These are phyloP conservation scores for Hortaea sp. DNA, from an alignment of 2,329 filamentous ascomycete genomes.

Conservation along the genomic window DNA sequence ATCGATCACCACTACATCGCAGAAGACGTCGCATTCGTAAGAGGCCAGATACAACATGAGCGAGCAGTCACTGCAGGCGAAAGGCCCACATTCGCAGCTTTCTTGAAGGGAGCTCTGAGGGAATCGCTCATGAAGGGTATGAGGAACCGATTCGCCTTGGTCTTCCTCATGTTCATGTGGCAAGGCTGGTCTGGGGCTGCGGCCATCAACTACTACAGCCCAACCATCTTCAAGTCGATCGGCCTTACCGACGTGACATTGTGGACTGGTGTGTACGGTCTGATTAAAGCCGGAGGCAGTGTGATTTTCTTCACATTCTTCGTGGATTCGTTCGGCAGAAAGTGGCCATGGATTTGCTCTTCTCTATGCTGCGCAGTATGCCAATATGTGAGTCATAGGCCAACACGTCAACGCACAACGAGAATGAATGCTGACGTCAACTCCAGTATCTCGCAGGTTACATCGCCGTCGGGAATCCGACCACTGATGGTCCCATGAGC, in stretches of 20 bases:
- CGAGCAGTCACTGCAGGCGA: constrained; percentile 20
- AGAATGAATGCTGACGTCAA: no score
- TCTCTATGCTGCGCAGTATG: constrained; percentile 27
- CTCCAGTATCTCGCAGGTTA: constrained; percentile 25
- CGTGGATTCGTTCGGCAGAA: constrained; percentile 28
- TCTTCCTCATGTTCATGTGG: constrained; percentile 33
- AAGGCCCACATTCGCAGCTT: constrained; percentile 18
- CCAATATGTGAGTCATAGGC: constrained; percentile 16
- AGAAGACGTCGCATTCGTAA: constrained; percentile 25
- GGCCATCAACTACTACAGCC: constrained; percentile 29
- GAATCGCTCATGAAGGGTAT: constrained; percentile 27
- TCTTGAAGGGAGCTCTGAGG: constrained; percentile 23
- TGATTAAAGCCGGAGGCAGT: constrained; percentile 27
- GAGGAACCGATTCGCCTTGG: constrained; percentile 31
- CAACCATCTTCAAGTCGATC: constrained; percentile 28
- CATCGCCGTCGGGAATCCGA: constrained; percentile 26
- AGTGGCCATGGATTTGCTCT: constrained; percentile 29
- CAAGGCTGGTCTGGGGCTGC: constrained; percentile 25
- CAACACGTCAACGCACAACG: no score
- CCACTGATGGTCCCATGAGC: constrained; percentile 19
- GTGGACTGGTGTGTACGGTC: constrained; percentile 29
- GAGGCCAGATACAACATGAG: constrained; percentile 23
- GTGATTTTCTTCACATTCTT: constrained; percentile 30
- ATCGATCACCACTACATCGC: constrained; percentile 14
- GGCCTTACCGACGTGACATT: constrained; percentile 26